These are phyloP conservation scores for Sporothrix euskadiensis DNA, from an alignment of 2,329 filamentous ascomycete genomes.

Conservation along the genomic window DNA sequence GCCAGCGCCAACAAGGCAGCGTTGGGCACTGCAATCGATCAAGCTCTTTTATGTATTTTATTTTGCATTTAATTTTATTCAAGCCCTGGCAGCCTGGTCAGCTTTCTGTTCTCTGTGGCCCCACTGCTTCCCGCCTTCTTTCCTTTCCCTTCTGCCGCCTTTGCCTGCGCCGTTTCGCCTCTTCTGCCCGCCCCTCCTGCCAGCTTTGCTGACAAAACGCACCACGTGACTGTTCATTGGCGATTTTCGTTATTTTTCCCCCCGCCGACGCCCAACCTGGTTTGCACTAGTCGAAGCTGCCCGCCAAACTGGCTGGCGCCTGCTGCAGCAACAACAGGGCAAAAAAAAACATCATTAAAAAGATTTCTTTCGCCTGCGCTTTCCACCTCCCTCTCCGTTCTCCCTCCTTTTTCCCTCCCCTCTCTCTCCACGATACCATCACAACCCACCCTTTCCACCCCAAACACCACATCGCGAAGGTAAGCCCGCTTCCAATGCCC, in stretches of 20 bases:
- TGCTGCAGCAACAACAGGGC: constrained; percentile 30
- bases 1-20: neutral
- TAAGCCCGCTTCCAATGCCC: constrained; percentile 21
- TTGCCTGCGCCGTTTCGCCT: neutral
- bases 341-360: constrained; percentile 33
- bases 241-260: neutral
- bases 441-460: constrained; percentile 18
- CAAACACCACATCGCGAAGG: constrained; percentile 29
- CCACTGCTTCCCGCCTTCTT: constrained; percentile 11
- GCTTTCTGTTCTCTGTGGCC: neutral
- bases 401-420: constrained; percentile 15
- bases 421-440: constrained; percentile 27
- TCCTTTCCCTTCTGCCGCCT: neutral
- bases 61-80: neutral
- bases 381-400: constrained; percentile 16
- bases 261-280: constrained; percentile 32
- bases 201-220: neutral
- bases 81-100: neutral
- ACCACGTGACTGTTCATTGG: constrained; percentile 28
- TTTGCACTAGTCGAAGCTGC: constrained; percentile 26
- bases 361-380: constrained; percentile 30
- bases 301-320: constrained; percentile 27
- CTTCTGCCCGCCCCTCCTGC: constrained; percentile 1
- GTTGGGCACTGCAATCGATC: neutral
- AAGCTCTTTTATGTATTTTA: constrained; percentile 2